Conservation (phyloP, 2,329 filamentous ascomycete species). For the Diaporthe sp. region DNA sequence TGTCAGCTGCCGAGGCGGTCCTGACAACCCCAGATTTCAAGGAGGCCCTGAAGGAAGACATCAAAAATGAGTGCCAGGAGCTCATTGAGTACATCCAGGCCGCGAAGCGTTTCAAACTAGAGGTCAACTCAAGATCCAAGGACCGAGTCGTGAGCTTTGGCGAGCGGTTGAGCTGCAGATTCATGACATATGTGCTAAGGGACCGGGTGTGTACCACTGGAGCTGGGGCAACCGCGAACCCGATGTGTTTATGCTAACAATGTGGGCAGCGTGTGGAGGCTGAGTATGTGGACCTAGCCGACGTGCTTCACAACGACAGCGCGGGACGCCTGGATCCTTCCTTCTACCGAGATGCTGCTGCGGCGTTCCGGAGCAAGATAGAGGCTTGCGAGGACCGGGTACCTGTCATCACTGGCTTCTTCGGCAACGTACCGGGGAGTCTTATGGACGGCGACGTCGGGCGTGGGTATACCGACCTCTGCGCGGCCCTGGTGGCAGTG, state of each 20-base stretch:
- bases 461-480: conserved; percentile 96
- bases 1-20: conserved; percentile 76
- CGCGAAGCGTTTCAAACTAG: conserved; percentile 76
- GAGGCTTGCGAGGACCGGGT: conserved; percentile 75
- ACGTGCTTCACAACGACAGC: conserved; percentile 79
- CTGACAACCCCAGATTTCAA: conserved; percentile 71
- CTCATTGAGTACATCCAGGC: conserved; percentile 81
- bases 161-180: conserved; percentile 94
- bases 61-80: conserved; percentile 84
- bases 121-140: conserved; percentile 83
- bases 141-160: conserved; percentile 94
- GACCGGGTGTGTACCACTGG: conserved; percentile 67
- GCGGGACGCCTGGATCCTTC: conserved; percentile 72
- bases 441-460: conserved; percentile 91
- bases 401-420: conserved; percentile 92
- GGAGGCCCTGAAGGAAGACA: conserved; percentile 72
- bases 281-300: conserved; percentile 90
- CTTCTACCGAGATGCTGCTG: conserved; percentile 78
- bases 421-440: conserved; percentile 92
- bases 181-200: conserved; percentile 87
- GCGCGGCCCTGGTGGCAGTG: conserved; percentile 91
- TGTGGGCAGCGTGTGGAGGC: conserved; percentile 77
- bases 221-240: not conserved
- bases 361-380: conserved; percentile 74
- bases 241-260: conserved; percentile 47